Conservation (phyloP, 768 basidiomycete genomes). For the Leucocoprinus birnbaumii region DNA sequence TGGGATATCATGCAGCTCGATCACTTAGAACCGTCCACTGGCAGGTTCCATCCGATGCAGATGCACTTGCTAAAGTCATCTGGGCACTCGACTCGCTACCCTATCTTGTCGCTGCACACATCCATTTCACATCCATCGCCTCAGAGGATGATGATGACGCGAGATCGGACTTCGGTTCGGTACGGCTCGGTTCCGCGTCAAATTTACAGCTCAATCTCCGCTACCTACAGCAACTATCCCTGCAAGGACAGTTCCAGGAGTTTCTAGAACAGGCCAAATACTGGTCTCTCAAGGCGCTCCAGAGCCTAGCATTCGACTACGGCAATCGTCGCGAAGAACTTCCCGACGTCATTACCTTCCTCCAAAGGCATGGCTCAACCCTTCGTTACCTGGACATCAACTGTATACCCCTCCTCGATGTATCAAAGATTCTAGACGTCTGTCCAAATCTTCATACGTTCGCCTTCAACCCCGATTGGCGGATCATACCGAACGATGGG, state of each 20-base stretch:
- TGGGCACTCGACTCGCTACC: constrained; percentile 69
- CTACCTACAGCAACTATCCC: constrained; percentile 57
- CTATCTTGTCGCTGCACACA: constrained; percentile 49
- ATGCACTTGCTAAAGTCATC: constrained; percentile 61
- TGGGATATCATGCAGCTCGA: constrained; percentile 47
- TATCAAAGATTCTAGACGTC: constrained; percentile 56
- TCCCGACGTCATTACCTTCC: constrained; percentile 60
- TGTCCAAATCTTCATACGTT: constrained; percentile 64
- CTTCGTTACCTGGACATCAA: constrained; percentile 68
- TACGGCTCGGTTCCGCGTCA: constrained; percentile 59
- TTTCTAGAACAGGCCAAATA: constrained; percentile 68
- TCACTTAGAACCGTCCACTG: constrained; percentile 61
- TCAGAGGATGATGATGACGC: constrained; percentile 39
- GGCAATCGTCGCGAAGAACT: constrained; percentile 41
- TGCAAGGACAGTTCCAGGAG: constrained; percentile 58
- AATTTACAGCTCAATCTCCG: constrained; percentile 52
- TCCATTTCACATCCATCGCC: constrained; percentile 42
- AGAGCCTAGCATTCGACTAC: constrained; percentile 55
- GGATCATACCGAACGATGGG: constrained; percentile 34
- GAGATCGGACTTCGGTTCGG: constrained; percentile 23
- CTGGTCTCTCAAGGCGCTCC: constrained; percentile 65
- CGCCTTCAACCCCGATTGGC: constrained; percentile 78
- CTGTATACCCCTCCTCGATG: constrained; percentile 52
- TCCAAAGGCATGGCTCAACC: constrained; percentile 50
- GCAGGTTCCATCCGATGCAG: constrained; percentile 44